phyloP scores from a whole-genome alignment of 805 yeast species.

The Candida ipomoeae region DNA sequence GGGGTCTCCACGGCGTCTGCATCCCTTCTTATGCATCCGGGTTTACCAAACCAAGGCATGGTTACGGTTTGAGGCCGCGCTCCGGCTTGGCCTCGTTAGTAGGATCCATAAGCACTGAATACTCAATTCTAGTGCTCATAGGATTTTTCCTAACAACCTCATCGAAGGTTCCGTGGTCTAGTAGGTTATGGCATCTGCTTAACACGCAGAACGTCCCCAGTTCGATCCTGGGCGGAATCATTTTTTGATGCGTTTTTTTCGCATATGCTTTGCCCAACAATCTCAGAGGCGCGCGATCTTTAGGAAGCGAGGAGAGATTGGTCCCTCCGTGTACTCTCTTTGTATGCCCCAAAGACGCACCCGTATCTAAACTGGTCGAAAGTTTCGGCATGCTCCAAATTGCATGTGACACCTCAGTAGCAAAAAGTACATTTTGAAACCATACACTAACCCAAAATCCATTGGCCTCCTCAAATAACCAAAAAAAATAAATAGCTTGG shows the following conservation, averaged over 20 bases:
- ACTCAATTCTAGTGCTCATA: too few species aligned
- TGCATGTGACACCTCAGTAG: not conserved
- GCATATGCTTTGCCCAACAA: constrained; percentile 8
- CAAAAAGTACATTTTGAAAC: not conserved
- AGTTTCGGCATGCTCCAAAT: not conserved
- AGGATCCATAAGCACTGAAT: too few species aligned
- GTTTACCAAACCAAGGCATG: too few species aligned
- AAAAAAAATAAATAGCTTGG: not conserved
- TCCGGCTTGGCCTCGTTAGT: too few species aligned
- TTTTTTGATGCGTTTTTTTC: constrained; percentile 4
- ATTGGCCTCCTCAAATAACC: too few species aligned
- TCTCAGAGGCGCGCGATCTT: not conserved
- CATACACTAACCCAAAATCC: too few species aligned
- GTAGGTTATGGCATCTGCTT: constrained; percentile 99
- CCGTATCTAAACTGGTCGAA: not conserved
- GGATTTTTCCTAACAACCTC: too few species aligned
- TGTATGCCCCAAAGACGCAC: not conserved
- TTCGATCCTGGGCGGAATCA: constrained; percentile 99
- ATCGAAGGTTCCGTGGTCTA: constrained; percentile 68
- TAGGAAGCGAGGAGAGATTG: not conserved
- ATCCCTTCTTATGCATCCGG: too few species aligned
- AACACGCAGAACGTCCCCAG: constrained; percentile 99
- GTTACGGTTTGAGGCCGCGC: too few species aligned
- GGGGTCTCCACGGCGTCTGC: too few species aligned
- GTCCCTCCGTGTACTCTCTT: not conserved